Base-by-base conservation (phyloP, 2,329 filamentous ascomycete species). In the Tolypocladium ovalisporum region DNA sequence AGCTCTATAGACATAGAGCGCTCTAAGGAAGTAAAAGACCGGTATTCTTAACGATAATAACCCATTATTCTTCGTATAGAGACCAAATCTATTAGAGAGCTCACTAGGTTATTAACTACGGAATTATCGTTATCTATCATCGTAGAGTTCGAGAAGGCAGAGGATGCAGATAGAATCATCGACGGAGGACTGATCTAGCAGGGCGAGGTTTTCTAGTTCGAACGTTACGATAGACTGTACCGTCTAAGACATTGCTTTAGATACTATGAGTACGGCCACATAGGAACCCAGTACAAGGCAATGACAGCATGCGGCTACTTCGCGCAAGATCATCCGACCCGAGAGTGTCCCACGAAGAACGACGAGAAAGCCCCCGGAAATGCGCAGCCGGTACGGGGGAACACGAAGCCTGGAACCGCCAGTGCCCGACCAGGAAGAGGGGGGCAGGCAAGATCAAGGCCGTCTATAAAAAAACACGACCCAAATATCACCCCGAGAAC, bases 261-360 rank as follows among this genome's bases (percentile, higher is more conserved):
- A 37, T 60, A 34, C 17, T 19, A 55, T n/a, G 24, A 52, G 51
- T 58, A 60, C 15, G 34, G 58, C 57, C 42, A 60, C 39, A 57
- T 57, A 60, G 52, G 52, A 58, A 60, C 56, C 51, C 32, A 59
- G 42, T 61, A 36, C 22, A 61, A 59, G 53, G 59, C 53, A 59
- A 54, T 24, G 10, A 47, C 29, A 54, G 49, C 24, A 60, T 59
- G 49, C 53, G 55, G 57, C 55, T 59, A 59, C 54, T 59, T 19
- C 53, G 53, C 53, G 22, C 37, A 54, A 44, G 36, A 54, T 32
- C 35, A 54, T 17, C 4, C n/a, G n/a, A 40, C 37, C 53, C 35
- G 36, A 29, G 53, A 54, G 27, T 42, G 34, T 32, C 36, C 35
- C 13, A 17, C 36, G 17, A 37, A 27, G 40, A 44, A 44, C 40